phyloP scores from a whole-genome alignment of 1,284 basidiomycete genomes.

The Trichosporon faecale region DNA sequence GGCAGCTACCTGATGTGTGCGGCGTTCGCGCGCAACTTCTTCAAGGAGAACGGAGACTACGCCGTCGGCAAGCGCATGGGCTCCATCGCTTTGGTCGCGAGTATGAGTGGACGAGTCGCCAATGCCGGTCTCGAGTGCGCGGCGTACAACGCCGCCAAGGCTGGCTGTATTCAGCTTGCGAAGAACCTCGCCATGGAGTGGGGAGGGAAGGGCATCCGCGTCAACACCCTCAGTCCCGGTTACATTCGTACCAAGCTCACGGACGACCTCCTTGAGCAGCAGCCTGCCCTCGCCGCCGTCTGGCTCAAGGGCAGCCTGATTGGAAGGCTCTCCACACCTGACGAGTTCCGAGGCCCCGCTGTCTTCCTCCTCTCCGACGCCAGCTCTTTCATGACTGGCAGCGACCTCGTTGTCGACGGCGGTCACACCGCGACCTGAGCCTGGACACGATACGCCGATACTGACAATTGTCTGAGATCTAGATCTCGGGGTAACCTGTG shows the following conservation, averaged over 20 bases:
- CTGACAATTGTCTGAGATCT: not conserved
- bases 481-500: not conserved
- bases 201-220: constrained; percentile 65
- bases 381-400: constrained; percentile 43
- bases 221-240: constrained; percentile 42
- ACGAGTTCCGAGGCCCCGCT: constrained; percentile 31
- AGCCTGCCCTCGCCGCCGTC: constrained; percentile 24
- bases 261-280: constrained; percentile 23
- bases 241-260: constrained; percentile 59
- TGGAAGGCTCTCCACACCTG: constrained; percentile 20
- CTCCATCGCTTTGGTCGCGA: constrained; percentile 75
- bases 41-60: constrained; percentile 55
- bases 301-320: constrained; percentile 26
- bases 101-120: constrained; percentile 79
- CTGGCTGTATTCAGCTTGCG: constrained; percentile 75
- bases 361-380: constrained; percentile 53
- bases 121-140: constrained; percentile 61
- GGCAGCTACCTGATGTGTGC: constrained; percentile 76
- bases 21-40: constrained; percentile 73
- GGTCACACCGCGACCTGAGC: constrained; percentile 35
- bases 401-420: constrained; percentile 46
- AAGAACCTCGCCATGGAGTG: constrained; percentile 81
- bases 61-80: not conserved
- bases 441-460: not conserved
- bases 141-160: constrained; percentile 61